These are phyloP conservation scores for Wallacemonas sp. DNA, from an alignment of 208 protist genomes.

Conservation along the genomic window DNA sequence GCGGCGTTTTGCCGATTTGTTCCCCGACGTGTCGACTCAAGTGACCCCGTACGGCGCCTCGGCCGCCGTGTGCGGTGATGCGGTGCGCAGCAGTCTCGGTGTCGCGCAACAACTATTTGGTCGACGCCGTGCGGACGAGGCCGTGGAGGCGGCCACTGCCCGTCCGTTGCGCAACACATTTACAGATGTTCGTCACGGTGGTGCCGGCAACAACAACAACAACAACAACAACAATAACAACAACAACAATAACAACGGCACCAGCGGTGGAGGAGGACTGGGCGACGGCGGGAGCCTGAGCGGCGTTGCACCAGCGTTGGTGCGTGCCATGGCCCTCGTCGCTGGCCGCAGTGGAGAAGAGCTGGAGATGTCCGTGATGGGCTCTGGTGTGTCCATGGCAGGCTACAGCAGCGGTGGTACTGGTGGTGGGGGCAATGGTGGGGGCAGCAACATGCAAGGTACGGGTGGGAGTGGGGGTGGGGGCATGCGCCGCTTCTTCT, in stretches of 20 bases:
- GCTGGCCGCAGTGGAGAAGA: conserved; percentile 12
- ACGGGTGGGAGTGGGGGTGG: conserved; percentile 23
- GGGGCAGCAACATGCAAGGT: conserved; percentile 12
- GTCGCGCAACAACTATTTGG: background rate
- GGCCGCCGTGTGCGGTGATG: background rate
- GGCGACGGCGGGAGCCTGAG: background rate
- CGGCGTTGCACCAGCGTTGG: background rate
- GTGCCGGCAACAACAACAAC: no score
- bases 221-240: no score
- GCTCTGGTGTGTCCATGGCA: no score
- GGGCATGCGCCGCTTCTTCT: conserved; percentile 47
- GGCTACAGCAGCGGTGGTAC: background rate
- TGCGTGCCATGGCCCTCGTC: background rate
- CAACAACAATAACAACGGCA: no score
- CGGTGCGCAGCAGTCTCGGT: background rate
- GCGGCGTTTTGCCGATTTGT: conserved; percentile 56
- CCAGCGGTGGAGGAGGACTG: background rate
- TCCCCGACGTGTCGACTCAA: conserved; percentile 30
- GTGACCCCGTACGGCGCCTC: background rate
- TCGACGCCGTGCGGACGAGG: background rate
- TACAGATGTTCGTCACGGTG: background rate
- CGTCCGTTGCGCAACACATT: conserved; percentile 14
- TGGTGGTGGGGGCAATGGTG: conserved; percentile 20
- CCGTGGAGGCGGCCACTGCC: background rate
- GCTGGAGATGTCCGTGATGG: background rate